Evolutionary conservation across 768 basidiomycete genomes (phyloP).

Genomic region (Calocybe cyanea): DNA sequence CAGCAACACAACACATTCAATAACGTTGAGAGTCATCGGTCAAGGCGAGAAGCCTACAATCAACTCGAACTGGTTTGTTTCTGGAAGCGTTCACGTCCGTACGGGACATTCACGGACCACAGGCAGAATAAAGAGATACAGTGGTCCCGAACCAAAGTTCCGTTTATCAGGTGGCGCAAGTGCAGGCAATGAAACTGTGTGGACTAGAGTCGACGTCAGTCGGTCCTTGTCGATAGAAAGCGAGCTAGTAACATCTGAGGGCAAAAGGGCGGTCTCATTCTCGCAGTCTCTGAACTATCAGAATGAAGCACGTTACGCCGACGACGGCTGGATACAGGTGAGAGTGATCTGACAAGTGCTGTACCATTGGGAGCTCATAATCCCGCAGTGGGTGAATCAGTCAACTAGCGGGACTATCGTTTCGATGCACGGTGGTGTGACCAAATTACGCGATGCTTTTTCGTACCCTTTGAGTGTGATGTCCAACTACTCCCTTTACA

Average conservation of each 20-base stretch:
- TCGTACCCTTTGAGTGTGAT: conserved; percentile 42
- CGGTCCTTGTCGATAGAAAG: conserved; percentile 47
- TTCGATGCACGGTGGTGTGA: conserved; percentile 46
- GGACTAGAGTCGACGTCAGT: conserved; percentile 46
- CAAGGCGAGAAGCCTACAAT: conserved; percentile 49
- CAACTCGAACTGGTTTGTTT: conserved; percentile 62
- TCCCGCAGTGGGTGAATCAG: conserved; percentile 44
- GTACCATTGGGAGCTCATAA: neutral
- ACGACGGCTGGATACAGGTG: conserved; percentile 35
- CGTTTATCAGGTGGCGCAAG: conserved; percentile 37
- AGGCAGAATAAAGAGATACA: conserved; percentile 46
- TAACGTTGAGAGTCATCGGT: conserved; percentile 55
- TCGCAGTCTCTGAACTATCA: conserved; percentile 43
- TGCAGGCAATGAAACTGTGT: conserved; percentile 37
- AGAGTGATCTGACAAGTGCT: neutral
- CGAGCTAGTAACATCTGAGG: conserved; percentile 45
- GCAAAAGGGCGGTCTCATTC: conserved; percentile 41
- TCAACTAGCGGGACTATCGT: conserved; percentile 40
- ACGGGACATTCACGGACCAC: conserved; percentile 48
- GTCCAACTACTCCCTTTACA: conserved; percentile 28
- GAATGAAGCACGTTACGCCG: conserved; percentile 48
- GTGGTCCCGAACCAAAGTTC: conserved; percentile 38
- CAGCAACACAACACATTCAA: conserved; percentile 44
- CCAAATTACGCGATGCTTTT: conserved; percentile 46
- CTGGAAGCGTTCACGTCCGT: conserved; percentile 50